phyloP scores from a whole-genome alignment of 176 grass and related monocot species.

The Oryza officinalis region DNA sequence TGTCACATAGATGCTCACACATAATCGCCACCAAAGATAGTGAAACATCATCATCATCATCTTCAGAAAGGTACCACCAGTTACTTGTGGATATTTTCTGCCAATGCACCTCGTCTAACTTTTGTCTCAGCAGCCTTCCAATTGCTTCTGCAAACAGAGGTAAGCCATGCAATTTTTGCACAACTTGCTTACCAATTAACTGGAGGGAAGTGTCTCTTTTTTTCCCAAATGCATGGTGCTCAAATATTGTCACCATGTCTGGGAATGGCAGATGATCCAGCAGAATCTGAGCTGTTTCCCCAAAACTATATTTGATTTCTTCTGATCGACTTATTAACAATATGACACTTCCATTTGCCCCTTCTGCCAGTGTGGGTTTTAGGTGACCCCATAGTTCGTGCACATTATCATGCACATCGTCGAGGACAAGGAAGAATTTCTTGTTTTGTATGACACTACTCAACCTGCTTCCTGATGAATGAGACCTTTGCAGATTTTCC shows the following conservation, averaged over 20 bases:
- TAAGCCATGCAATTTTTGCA: slow-evolving; percentile 34
- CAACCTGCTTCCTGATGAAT: too few relatives aligned
- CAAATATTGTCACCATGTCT: neutral
- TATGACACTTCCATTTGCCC: too few relatives aligned
- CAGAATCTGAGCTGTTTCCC: neutral
- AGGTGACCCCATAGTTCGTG: too few relatives aligned
- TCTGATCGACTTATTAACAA: slow-evolving; percentile 12
- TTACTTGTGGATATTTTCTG: slow-evolving; percentile 29
- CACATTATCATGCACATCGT: too few relatives aligned
- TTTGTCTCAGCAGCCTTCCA: slow-evolving; percentile 24
- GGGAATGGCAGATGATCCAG: neutral
- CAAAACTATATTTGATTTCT: neutral
- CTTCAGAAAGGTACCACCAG: slow-evolving; percentile 46
- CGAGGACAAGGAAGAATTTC: too few relatives aligned
- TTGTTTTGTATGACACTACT: too few relatives aligned
- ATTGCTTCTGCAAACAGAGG: slow-evolving; percentile 36
- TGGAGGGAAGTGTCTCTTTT: neutral
- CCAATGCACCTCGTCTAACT: slow-evolving; percentile 27
- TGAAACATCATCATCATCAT: neutral
- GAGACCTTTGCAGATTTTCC: too few relatives aligned
- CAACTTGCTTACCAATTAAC: slow-evolving; percentile 35
- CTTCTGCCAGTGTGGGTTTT: too few relatives aligned
- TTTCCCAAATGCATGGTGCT: slow-evolving; percentile 46
- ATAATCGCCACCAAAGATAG: slow-evolving; percentile 33
- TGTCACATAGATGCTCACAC: slow-evolving; percentile 35